Evolutionary conservation across 1,284 basidiomycete genomes (phyloP).

Genomic region (Malassezia japonica): DNA sequence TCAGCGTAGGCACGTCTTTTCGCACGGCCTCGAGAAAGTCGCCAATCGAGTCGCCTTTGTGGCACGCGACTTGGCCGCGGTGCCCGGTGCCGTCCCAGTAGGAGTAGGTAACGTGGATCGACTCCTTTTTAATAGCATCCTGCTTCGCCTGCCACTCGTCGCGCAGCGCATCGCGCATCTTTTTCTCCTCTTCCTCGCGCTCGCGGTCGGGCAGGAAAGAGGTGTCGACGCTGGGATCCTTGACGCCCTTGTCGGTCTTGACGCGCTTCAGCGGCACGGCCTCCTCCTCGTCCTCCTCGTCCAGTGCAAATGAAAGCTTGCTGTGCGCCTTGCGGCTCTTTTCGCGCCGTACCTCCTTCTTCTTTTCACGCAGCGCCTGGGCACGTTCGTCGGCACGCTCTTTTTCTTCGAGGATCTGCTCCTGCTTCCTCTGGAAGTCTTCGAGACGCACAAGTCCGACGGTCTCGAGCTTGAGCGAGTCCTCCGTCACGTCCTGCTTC

Average conservation of each 20-base stretch:
- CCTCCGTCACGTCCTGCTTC: slow-evolving; percentile 89
- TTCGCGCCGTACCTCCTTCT: slow-evolving; percentile 77
- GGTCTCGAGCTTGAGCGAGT: slow-evolving; percentile 81
- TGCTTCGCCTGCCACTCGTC: slow-evolving; percentile 84
- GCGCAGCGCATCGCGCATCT: slow-evolving; percentile 74
- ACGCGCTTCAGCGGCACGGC: slow-evolving; percentile 6
- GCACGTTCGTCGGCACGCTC: slow-evolving; percentile 68
- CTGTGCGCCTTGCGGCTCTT: slow-evolving; percentile 66
- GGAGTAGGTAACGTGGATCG: slow-evolving; percentile 84
- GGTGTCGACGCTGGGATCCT: slow-evolving; percentile 93
- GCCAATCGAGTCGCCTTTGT: slow-evolving; percentile 89
- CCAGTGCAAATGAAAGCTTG: slow-evolving; percentile 70
- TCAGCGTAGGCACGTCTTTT: slow-evolving; percentile 79
- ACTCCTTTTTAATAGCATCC: slow-evolving; percentile 74
- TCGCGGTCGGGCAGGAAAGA: slow-evolving; percentile 96
- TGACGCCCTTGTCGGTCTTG: slow-evolving; percentile 52
- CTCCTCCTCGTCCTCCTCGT: slow-evolving; percentile 33
- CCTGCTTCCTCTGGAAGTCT: slow-evolving; percentile 67
- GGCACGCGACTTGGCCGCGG: slow-evolving; percentile 87
- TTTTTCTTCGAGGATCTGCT: slow-evolving; percentile 84
- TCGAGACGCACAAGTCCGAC: slow-evolving; percentile 85
- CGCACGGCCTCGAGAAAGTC: slow-evolving; percentile 85
- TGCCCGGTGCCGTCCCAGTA: slow-evolving; percentile 99
- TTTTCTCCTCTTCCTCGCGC: slow-evolving; percentile 80
- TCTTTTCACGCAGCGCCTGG: slow-evolving; percentile 28